Evolutionary conservation across 1,284 basidiomycete genomes (phyloP).

Genomic region (Hemileccinum hortonii): DNA sequence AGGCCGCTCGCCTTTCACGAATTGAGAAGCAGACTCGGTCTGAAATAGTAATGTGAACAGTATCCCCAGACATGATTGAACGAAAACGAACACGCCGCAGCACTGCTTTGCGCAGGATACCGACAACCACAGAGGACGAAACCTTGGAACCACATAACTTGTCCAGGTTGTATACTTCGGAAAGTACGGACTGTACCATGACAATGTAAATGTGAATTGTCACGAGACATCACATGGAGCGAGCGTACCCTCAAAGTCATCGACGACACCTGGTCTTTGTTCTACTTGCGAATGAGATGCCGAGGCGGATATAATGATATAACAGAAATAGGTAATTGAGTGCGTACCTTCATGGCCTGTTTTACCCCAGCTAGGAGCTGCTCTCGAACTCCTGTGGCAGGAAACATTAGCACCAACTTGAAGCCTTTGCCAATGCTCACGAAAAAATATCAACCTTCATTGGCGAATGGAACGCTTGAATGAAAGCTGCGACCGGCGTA

Average conservation of each 20-base stretch:
- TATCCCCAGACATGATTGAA: neutral
- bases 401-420: neutral
- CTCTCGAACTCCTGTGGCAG: constrained; percentile 44
- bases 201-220: neutral
- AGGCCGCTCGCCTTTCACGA: constrained; percentile 51
- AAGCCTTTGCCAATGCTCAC: neutral
- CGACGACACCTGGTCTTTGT: constrained; percentile 52
- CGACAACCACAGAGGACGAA: constrained; percentile 44
- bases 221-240: neutral
- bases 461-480: constrained; percentile 12
- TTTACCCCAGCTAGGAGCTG: constrained; percentile 49
- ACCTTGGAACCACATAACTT: constrained; percentile 49
- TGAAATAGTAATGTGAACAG: constrained; percentile 28
- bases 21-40: constrained; percentile 61
- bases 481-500: constrained; percentile 10
- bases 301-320: neutral
- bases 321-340: neutral
- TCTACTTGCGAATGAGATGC: constrained; percentile 36
- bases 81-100: constrained; percentile 52
- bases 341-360: constrained; percentile 61
- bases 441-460: constrained; percentile 23
- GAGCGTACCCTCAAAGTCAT: constrained; percentile 58
- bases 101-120: constrained; percentile 59
- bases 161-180: constrained; percentile 68
- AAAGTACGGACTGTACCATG: constrained; percentile 55